Conservation (phyloP, 2,329 filamentous ascomycete species). For the Cylindrodendrum hubeiense region DNA sequence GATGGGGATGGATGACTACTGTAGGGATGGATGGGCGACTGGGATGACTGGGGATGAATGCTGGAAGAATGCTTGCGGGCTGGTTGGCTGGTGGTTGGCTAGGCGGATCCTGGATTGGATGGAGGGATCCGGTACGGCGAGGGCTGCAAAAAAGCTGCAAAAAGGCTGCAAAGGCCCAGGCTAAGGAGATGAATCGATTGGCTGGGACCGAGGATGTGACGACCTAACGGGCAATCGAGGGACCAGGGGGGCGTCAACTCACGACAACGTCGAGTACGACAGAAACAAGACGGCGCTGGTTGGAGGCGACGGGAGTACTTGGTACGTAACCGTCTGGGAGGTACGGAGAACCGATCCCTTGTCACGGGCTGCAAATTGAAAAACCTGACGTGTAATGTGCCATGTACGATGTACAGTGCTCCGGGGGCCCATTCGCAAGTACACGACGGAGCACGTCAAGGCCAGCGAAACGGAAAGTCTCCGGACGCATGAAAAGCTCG, state of each 20-base stretch:
- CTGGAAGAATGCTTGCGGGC: conserved; percentile 6
- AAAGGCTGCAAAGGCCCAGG: conserved; percentile 14
- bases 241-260: conserved; percentile 19
- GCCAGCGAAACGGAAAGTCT: conserved; percentile 21
- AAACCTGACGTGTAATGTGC: neutral
- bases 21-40: too few species aligned
- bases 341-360: neutral
- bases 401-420: neutral
- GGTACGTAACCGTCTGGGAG: conserved; percentile 22
- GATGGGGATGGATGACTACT: conserved; percentile 4
- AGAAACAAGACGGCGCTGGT: neutral
- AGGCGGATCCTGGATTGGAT: neutral
- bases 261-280: neutral
- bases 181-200: conserved; percentile 28
- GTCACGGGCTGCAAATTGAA: conserved; percentile 13
- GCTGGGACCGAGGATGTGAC: conserved; percentile 22
- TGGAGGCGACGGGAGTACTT: conserved; percentile 13
- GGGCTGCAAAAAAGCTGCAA: conserved; percentile 18
- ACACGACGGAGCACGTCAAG: neutral
- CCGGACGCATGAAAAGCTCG: conserved; percentile 19
- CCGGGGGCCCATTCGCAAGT: neutral
- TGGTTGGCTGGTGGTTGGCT: conserved; percentile 19
- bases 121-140: conserved; percentile 14
- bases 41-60: conserved; percentile 14
- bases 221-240: conserved; percentile 37